These are phyloP conservation scores for Marsdenia floribunda DNA, from an alignment of 257 asterid genomes.

Conservation along the genomic window DNA sequence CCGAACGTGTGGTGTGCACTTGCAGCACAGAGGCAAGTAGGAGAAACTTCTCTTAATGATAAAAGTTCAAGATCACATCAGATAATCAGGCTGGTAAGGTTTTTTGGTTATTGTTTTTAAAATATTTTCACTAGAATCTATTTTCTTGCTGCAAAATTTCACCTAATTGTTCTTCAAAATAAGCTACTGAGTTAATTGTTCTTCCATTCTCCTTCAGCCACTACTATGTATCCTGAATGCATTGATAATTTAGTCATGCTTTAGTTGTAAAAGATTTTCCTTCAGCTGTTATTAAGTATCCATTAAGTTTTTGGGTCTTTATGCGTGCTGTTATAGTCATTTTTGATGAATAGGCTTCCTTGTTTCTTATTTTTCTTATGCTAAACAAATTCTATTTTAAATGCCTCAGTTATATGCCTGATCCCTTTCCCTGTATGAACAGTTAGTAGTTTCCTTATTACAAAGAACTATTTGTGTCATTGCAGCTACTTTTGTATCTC, in stretches of 20 bases:
- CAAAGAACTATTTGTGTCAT: not conserved
- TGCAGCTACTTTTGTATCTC: not conserved
- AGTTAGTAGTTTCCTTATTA: not conserved
- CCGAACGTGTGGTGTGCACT: constrained; percentile 19
- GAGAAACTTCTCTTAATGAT: constrained; percentile 87
- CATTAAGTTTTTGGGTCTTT: not conserved
- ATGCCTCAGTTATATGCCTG: constrained; percentile 2
- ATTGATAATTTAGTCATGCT: not conserved
- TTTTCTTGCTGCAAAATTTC: not conserved
- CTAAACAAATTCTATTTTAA: not conserved
- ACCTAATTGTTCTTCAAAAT: not conserved
- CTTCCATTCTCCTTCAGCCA: not conserved
- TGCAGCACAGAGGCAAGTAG: constrained; percentile 96
- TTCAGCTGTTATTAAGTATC: not conserved
- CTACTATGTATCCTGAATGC: too few species aligned
- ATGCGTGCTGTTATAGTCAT: not conserved
- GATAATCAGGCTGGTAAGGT: constrained; percentile 85
- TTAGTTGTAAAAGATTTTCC: not conserved
- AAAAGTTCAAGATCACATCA: constrained; percentile 99
- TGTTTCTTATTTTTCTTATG: not conserved
- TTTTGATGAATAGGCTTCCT: not conserved
- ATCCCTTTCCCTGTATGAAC: not conserved
- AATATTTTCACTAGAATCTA: not conserved
- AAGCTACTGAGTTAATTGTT: not conserved
- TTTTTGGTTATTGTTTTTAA: not conserved